A percentile compares a stretch with the other conserved stretches of the same genome.
These are phyloP conservation scores for Suillus brevipes DNA, from an alignment of 768 basidiomycete species.

Conservation along the genomic window DNA sequence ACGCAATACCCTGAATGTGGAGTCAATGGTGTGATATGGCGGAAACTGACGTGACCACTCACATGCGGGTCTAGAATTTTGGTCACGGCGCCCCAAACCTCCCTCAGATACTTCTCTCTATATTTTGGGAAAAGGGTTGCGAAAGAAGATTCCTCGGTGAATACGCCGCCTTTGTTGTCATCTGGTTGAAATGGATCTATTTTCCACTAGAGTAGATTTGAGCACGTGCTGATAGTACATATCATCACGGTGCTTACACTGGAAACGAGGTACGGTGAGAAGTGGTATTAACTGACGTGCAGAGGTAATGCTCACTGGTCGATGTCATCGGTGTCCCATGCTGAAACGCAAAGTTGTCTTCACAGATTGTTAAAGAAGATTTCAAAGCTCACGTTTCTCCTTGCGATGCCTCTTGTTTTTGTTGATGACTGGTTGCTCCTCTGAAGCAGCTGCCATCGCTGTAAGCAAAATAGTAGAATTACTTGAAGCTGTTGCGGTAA, in stretches of 20 bases:
- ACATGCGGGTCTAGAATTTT: slow-evolving; percentile 81
- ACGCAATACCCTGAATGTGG: slow-evolving; percentile 70
- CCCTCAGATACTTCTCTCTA: slow-evolving; percentile 92
- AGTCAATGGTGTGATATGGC: slow-evolving; percentile 1
- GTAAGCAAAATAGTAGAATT: background rate
- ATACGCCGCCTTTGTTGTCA: slow-evolving; percentile 81
- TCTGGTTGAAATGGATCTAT: slow-evolving; percentile 71
- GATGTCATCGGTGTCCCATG: slow-evolving; percentile 99
- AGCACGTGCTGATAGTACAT: slow-evolving; percentile 8
- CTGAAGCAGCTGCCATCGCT: slow-evolving; percentile 25
- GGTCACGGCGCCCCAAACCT: slow-evolving; percentile 93
- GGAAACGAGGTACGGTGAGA: slow-evolving; percentile 10
- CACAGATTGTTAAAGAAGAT: background rate
- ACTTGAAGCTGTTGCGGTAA: background rate
- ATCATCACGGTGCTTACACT: slow-evolving; percentile 42
- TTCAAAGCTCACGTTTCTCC: slow-evolving; percentile 78
- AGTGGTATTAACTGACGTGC: slow-evolving; percentile 7
- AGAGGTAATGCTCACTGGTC: slow-evolving; percentile 76
- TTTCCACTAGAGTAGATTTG: slow-evolving; percentile 66
- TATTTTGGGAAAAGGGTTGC: slow-evolving; percentile 99
- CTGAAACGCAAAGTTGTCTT: slow-evolving; percentile 42
- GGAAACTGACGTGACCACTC: slow-evolving; percentile 23
- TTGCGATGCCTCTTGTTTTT: slow-evolving; percentile 92
- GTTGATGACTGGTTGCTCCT: slow-evolving; percentile 49
- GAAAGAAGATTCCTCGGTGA: slow-evolving; percentile 96